Base-by-base conservation (phyloP, 2,329 filamentous ascomycete species). In the Albophoma yamanashiensis region DNA sequence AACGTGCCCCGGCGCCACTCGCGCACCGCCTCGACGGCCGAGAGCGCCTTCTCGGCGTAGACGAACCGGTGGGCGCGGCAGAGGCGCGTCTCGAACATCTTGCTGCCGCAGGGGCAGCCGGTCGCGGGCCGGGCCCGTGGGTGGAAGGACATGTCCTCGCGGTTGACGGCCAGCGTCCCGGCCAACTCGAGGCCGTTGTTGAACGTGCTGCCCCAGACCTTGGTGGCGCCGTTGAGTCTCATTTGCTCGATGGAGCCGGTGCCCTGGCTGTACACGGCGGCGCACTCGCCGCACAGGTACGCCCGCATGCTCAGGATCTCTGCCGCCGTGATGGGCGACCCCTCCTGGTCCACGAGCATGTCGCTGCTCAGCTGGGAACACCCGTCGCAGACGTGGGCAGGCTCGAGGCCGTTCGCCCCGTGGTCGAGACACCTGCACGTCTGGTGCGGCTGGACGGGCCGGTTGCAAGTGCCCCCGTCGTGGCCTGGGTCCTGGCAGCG, bases 41-140 rank as follows among this genome's bases (percentile, higher is more conserved):
- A 31, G 39, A 71, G 58, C 42, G 70, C 53, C 34, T 66, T 50
- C 20, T 68, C 47, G 38, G 68, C 62, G 59, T 71, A 69, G 38
- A 66, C 57, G 8, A 71, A 58, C 0, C 76, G 70, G 62, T 78
- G 76, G 22, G 66, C 63, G 38, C 52, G 63, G 66, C 76, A 78
- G 6, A 78, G 64, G 3, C 64, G 63, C 4, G 66, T 64, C 15
- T 58, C 63, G 20, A 75, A 56, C 2, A 78, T 58, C 61, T 76
- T 77, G 38, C 61, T 55, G 4, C 63, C 71, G 64, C 76, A 78
- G 5, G 63, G 39, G 63, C 76, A 78, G 1, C 76, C 76, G 12
- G 74, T 76, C 2, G 70, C 45, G 3, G 67, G 64, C 2, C 17
- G 36, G 0, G 56, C 17, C 8, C 8, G 15, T 0, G 5, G 27